These are phyloP conservation scores for Phytophthora ramorum DNA, from an alignment of 352 stramenopile species.

Conservation along the genomic window DNA sequence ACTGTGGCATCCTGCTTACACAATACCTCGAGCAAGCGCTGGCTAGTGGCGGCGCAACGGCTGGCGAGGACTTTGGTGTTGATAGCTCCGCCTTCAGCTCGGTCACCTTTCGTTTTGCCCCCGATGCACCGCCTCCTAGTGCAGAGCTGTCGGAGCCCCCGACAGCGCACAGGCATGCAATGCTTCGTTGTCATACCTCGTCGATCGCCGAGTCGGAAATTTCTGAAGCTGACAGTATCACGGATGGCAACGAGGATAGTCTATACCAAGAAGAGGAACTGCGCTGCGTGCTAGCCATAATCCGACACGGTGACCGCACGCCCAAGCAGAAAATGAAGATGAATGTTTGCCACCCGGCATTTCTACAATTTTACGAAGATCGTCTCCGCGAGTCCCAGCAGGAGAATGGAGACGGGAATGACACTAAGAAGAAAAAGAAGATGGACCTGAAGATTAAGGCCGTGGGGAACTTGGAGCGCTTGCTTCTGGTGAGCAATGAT, in stretches of 20 bases:
- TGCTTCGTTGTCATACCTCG: slow-evolving; percentile 36
- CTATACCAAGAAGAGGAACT: slow-evolving; percentile 94
- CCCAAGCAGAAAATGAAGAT: slow-evolving; percentile 99
- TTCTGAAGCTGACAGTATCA: slow-evolving; percentile 37
- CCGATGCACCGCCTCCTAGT: slow-evolving; percentile 45
- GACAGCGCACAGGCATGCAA: slow-evolving; percentile 35
- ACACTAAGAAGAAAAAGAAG: slow-evolving; percentile 59
- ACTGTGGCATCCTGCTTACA: slow-evolving; percentile 94
- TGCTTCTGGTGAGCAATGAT: slow-evolving; percentile 82
- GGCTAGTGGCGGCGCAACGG: slow-evolving; percentile 29
- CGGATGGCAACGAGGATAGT: slow-evolving; percentile 31
- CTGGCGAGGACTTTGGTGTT: slow-evolving; percentile 55
- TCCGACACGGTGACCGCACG: slow-evolving; percentile 98
- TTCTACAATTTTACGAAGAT: slow-evolving; percentile 87
- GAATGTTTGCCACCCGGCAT: slow-evolving; percentile 90
- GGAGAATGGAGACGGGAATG: slow-evolving; percentile 35
- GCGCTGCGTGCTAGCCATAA: slow-evolving; percentile 98
- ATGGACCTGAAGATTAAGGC: slow-evolving; percentile 91
- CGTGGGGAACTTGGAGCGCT: slow-evolving; percentile 76
- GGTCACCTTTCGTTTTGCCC: slow-evolving; percentile 66
- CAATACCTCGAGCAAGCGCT: slow-evolving; percentile 82
- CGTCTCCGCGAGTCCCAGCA: slow-evolving; percentile 44
- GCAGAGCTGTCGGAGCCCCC: slow-evolving; percentile 70
- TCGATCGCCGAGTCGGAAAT: slow-evolving; percentile 36
- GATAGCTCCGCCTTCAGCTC: slow-evolving; percentile 66